These are phyloP conservation scores for Gamsiella multidivaricata DNA, from an alignment of 192 early-diverging fungal species.

Conservation along the genomic window DNA sequence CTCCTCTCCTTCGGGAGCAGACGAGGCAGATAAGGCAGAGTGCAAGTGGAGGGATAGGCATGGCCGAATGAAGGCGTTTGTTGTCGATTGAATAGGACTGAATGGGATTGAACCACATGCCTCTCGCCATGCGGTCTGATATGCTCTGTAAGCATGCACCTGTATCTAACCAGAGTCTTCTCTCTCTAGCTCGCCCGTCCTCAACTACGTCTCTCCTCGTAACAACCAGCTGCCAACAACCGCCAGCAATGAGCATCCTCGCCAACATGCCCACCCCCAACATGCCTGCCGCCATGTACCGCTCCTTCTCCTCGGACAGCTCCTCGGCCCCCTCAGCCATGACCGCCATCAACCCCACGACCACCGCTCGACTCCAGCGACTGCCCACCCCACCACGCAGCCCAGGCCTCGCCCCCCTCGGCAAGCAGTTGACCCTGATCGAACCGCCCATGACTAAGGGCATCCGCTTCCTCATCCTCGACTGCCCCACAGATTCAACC, in stretches of 20 bases:
- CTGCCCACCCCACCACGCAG: constrained; percentile 52
- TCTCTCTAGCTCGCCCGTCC: not conserved
- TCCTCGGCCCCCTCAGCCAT: constrained; percentile 5
- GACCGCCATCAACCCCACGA: constrained; percentile 19
- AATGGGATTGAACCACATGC: constrained; percentile 4
- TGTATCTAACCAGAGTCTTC: not conserved
- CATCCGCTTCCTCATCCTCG: constrained; percentile 90
- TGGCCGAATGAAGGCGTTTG: too few species aligned
- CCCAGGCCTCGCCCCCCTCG: constrained; percentile 56
- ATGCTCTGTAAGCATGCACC: not conserved
- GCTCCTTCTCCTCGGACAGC: constrained; percentile 22
- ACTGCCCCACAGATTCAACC: constrained; percentile 89
- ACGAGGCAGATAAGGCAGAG: too few species aligned
- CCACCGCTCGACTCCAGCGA: constrained; percentile 25
- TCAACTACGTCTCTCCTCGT: not conserved
- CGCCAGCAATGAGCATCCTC: constrained; percentile 17
- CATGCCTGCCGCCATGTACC: constrained; percentile 1
- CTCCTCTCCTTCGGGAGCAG: not conserved
- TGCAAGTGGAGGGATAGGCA: too few species aligned
- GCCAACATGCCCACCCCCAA: not conserved
- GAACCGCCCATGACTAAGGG: constrained; percentile 62
- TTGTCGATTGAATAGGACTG: too few species aligned
- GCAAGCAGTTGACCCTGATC: constrained; percentile 74
- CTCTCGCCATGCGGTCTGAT: not conserved
- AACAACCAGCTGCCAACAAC: too few species aligned